Percentiles rank a stretch among this genome's conserved stretches.
Evolutionary conservation across 1,139 yeast genomes (phyloP).

Genomic region (Pichia cactophila): DNA sequence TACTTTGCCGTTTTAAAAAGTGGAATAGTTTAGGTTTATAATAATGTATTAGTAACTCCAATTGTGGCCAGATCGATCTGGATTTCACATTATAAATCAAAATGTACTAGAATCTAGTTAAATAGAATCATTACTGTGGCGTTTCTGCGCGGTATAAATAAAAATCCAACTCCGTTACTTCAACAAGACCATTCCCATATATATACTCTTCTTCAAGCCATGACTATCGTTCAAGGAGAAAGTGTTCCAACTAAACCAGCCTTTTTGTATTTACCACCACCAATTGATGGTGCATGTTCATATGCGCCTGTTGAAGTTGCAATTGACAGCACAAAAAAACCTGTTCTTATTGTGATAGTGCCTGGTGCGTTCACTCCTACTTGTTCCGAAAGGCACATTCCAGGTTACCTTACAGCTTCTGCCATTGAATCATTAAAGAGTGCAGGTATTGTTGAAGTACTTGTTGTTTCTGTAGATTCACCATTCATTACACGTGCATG

Average conservation of each 20-base stretch:
- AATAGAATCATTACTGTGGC: neutral
- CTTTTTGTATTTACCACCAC: slow-evolving; percentile 11
- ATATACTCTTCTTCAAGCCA: neutral
- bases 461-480: slow-evolving; percentile 72
- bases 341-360: slow-evolving; percentile 55
- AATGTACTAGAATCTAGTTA: no score
- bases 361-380: slow-evolving; percentile 94
- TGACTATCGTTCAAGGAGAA: slow-evolving; percentile 5
- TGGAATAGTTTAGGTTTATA: no score
- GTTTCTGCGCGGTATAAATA: neutral
- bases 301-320: slow-evolving; percentile 3
- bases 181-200: neutral
- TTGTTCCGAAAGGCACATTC: slow-evolving; percentile 76
- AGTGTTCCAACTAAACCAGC: slow-evolving; percentile 4
- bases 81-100: no score
- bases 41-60: no score
- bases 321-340: slow-evolving; percentile 1
- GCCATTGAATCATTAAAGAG: slow-evolving; percentile 36
- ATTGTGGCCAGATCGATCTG: no score
- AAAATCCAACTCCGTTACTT: neutral
- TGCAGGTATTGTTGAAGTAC: slow-evolving; percentile 65
- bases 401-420: slow-evolving; percentile 53
- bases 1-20: no score
- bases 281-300: slow-evolving; percentile 9
- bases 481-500: slow-evolving; percentile 78